phyloP scores from a whole-genome alignment of 805 yeast species.

The Ogataea nakhonphanomensis region DNA sequence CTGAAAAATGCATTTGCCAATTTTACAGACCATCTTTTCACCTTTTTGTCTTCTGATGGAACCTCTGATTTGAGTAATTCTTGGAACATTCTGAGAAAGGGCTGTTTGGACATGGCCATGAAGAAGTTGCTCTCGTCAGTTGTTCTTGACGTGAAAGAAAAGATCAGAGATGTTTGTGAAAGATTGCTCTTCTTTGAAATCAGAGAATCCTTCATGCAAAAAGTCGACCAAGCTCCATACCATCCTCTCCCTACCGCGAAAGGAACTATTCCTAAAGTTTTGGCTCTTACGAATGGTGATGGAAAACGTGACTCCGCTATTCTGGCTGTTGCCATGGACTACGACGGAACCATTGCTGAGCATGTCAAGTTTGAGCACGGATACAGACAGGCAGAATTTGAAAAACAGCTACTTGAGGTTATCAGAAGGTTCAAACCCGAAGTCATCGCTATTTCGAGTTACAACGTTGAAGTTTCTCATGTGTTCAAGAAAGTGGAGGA shows the following conservation, averaged over 20 bases:
- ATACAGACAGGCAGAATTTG: constrained; percentile 65
- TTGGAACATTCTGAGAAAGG: constrained; percentile 78
- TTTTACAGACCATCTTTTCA: constrained; percentile 47
- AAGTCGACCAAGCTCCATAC: constrained; percentile 90
- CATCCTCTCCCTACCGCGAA: constrained; percentile 72
- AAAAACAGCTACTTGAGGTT: constrained; percentile 54
- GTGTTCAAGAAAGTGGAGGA: constrained; percentile 54
- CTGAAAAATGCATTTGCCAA: constrained; percentile 42
- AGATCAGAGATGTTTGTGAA: constrained; percentile 72
- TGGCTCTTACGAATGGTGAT: constrained; percentile 81
- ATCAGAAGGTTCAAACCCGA: constrained; percentile 74
- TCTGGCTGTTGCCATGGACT: constrained; percentile 74
- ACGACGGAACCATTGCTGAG: constrained; percentile 74
- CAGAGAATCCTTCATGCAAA: constrained; percentile 63
- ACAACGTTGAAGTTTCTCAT: constrained; percentile 65
- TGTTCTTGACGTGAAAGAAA: constrained; percentile 76
- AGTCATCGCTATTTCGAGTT: constrained; percentile 87
- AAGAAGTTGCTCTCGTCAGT: constrained; percentile 64
- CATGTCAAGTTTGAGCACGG: constrained; percentile 74
- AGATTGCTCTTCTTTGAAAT: constrained; percentile 64
- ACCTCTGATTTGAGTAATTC: constrained; percentile 68
- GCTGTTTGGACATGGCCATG: constrained; percentile 64
- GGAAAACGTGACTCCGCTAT: constrained; percentile 86
- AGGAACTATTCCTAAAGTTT: constrained; percentile 82
- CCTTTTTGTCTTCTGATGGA: constrained; percentile 69